Base-by-base conservation (phyloP, 1,284 basidiomycete genomes). In the Pseudomicrostroma phylloplanum region DNA sequence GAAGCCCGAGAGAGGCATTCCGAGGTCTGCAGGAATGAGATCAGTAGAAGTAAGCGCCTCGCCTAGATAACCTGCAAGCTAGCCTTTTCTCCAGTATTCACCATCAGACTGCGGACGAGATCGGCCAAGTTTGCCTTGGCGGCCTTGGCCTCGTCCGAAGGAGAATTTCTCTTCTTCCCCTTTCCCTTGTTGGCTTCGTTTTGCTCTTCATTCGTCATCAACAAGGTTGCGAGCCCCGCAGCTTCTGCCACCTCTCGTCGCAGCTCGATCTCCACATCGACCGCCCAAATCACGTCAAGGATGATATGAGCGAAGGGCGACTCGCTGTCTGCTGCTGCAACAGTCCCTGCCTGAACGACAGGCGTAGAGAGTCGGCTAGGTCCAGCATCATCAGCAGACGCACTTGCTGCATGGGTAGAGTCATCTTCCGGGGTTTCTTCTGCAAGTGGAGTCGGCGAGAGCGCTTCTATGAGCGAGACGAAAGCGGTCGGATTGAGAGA, bases 221-320 rank as follows among this genome's bases (percentile, higher is more conserved):
- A 54, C 25, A 36, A 40, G 55, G 9, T 51, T 3, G 9, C 58
- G 40, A 39, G 63, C 49, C 1, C 51, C 26, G 19, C 43, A 11
- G 19, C 13, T 7, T 19, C 26, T 25, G 40, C 49, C 17, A 70
- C 48, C 15, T 72, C 74, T 42, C 55, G 67, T 41, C 71, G 72
- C 17, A 70, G 60, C 25, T 77, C 74, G 48, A 73, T 59, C 48
- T 77, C 74, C 43, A 62, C 59, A 54, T 77, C 76, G 46, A 76
- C 57, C 13, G 66, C 69, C 74, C 74, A 76, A 46, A 74, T 59
- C 17, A 62, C 56, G 61, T 77, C 74, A 23, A 76, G 63, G 12
- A 48, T 48, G 17, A 54, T 15, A 15, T 54, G 13, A 15, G 51
- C 13, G 8, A 26, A 25, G 6, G 26, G 51, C 21, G 26, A 15